Evolutionary conservation across 192 early-diverging fungal species (phyloP).

Genomic region (Backusella luteola): DNA sequence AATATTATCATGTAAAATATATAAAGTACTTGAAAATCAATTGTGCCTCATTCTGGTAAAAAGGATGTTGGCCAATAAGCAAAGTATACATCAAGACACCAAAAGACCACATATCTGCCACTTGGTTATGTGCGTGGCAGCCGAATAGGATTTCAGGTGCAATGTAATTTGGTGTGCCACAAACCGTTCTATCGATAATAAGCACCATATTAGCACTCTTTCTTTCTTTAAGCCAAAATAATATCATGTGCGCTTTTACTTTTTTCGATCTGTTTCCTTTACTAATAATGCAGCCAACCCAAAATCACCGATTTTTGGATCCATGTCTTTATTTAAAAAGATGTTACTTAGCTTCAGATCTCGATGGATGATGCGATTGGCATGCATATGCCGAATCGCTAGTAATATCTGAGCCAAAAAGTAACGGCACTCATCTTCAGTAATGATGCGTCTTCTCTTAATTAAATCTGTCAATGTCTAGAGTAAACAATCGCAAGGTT

Average conservation of each 20-base stretch:
- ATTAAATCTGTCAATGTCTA: constrained; percentile 87
- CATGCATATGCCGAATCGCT: constrained; percentile 82
- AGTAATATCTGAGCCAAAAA: constrained; percentile 81
- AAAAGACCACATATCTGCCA: constrained; percentile 94
- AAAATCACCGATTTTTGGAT: constrained; percentile 94
- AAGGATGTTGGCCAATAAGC: constrained; percentile 87
- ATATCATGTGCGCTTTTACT: constrained; percentile 36
- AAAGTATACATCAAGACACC: constrained; percentile 92
- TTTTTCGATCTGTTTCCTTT: constrained; percentile 83
- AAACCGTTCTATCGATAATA: constrained; percentile 67
- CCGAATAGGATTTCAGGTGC: constrained; percentile 93
- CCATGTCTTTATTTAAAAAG: constrained; percentile 77
- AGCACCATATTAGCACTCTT: neutral
- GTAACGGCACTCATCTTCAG: constrained; percentile 88
- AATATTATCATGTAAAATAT: too few relatives aligned
- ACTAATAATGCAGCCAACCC: constrained; percentile 85
- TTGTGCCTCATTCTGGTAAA: constrained; percentile 77
- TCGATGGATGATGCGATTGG: constrained; percentile 80
- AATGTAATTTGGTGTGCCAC: constrained; percentile 97
- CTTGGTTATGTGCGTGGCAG: constrained; percentile 82
- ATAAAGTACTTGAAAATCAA: constrained; percentile 67
- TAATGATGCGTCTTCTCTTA: constrained; percentile 70
- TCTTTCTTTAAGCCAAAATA: neutral
- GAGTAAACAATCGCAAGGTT: neutral
- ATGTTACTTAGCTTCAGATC: constrained; percentile 97